Conservation (phyloP, 306 rosid species). For the Rosa multiflora region DNA sequence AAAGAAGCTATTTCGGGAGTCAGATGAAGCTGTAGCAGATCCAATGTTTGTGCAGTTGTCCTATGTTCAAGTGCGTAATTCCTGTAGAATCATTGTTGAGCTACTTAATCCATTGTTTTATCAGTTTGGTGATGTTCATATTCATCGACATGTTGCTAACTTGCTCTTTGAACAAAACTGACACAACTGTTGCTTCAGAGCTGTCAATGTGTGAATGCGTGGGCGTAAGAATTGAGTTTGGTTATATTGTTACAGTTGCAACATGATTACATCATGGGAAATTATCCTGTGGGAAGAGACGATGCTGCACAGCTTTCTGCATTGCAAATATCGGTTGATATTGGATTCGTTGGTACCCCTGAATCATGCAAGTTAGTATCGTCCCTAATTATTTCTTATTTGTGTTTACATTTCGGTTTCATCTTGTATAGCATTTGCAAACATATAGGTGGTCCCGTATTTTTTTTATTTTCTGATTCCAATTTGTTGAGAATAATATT, state of each 20-base stretch:
- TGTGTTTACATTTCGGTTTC: slow-evolving; percentile 10
- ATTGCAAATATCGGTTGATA: slow-evolving; percentile 84
- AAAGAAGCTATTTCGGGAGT: slow-evolving; percentile 86
- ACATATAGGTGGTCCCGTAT: not conserved
- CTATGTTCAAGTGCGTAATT: slow-evolving; percentile 72
- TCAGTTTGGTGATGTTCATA: not conserved
- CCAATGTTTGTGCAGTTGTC: slow-evolving; percentile 93
- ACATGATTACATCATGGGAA: slow-evolving; percentile 90
- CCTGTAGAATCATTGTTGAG: slow-evolving; percentile 8
- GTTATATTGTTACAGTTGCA: slow-evolving; percentile 67
- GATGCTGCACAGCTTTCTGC: slow-evolving; percentile 95
- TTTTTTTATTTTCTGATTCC: not conserved
- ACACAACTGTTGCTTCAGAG: not conserved
- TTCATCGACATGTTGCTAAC: not conserved
- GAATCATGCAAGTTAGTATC: slow-evolving; percentile 84
- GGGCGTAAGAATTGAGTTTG: slow-evolving; percentile 5
- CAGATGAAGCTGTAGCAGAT: slow-evolving; percentile 90
- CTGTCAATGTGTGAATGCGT: slow-evolving; percentile 2
- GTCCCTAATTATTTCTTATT: slow-evolving; percentile 22
- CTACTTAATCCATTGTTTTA: not conserved
- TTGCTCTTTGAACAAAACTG: not conserved
- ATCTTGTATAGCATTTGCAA: slow-evolving; percentile 6
- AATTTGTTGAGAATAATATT: slow-evolving; percentile 27
- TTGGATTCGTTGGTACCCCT: slow-evolving; percentile 65
- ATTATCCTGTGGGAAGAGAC: slow-evolving; percentile 92